These are phyloP conservation scores for Fraxinus paxiana DNA, from an alignment of 305 asterid species.

Conservation along the genomic window DNA sequence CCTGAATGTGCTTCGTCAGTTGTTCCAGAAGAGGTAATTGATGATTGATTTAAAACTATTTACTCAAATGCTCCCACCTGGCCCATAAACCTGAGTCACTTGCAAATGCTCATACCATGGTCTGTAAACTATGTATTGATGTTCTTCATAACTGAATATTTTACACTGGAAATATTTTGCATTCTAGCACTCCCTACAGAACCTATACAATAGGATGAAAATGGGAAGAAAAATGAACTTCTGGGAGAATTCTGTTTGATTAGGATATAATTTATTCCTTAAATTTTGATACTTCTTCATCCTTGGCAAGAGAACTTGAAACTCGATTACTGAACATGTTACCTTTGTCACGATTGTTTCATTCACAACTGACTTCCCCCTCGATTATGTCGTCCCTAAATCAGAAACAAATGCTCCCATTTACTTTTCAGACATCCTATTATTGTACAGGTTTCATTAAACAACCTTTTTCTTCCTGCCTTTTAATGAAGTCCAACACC, in stretches of 20 bases:
- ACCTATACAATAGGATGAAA: background rate
- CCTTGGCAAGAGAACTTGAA: background rate
- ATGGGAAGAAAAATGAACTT: background rate
- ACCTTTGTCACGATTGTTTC: background rate
- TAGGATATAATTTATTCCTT: background rate
- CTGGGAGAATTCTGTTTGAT: background rate
- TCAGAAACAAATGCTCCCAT: background rate
- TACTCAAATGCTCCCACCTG: background rate
- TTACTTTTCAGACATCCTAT: background rate
- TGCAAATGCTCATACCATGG: constrained; percentile 16
- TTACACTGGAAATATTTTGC: background rate
- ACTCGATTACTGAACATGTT: background rate
- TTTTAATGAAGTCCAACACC: background rate
- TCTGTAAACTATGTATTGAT: constrained; percentile 6
- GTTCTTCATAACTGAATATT: constrained; percentile 8
- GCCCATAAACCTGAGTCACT: constrained; percentile 9
- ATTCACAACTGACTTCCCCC: background rate
- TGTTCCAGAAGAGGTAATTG: constrained; percentile 87
- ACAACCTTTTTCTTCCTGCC: background rate
- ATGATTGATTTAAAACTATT: constrained; percentile 16
- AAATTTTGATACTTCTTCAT: background rate
- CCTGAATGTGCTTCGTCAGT: constrained; percentile 93
- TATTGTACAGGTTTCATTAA: background rate
- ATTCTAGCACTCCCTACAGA: background rate
- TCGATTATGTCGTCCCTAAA: background rate